Evolutionary conservation across 2,329 filamentous ascomycete species (phyloP).

Genomic region (Albifimbria verrucaria): DNA sequence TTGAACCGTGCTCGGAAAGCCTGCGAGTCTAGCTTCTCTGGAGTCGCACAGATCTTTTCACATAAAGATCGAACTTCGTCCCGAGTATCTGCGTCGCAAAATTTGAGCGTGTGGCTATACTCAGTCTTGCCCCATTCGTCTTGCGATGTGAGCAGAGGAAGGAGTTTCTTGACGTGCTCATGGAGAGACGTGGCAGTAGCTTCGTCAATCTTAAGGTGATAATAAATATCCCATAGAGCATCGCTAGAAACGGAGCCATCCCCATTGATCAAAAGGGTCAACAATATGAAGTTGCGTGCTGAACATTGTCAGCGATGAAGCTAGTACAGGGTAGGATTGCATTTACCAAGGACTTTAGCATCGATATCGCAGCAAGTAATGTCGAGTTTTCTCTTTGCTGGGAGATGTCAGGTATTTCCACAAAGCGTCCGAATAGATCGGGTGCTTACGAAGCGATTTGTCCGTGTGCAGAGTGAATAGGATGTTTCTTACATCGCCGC

Average conservation of each 20-base stretch:
- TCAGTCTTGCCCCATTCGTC: conserved; percentile 39
- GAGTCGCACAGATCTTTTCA: conserved; percentile 15
- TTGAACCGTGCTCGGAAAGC: conserved; percentile 9
- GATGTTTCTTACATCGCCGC: conserved; percentile 54
- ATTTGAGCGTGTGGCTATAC: conserved; percentile 43
- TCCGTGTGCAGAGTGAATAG: conserved; percentile 50
- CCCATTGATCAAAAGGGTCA: conserved; percentile 48
- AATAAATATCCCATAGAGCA: conserved; percentile 52
- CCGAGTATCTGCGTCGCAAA: conserved; percentile 48
- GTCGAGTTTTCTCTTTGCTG: conserved; percentile 42
- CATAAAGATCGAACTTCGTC: conserved; percentile 37
- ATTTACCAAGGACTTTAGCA: conserved; percentile 45
- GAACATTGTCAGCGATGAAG: conserved; percentile 4
- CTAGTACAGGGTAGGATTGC: neutral
- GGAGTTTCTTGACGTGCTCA: conserved; percentile 41
- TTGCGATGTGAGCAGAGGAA: conserved; percentile 31
- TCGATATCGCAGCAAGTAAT: conserved; percentile 56
- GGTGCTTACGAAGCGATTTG: conserved; percentile 29
- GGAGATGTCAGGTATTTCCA: conserved; percentile 14
- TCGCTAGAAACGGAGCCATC: conserved; percentile 19
- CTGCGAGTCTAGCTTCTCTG: conserved; percentile 9
- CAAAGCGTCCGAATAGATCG: neutral
- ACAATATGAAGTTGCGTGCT: conserved; percentile 54
- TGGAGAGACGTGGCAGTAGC: conserved; percentile 32
- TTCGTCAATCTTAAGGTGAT: conserved; percentile 45